phyloP scores from a whole-genome alignment of 179 eudicot species.

The Monotropa hypopitys region DNA sequence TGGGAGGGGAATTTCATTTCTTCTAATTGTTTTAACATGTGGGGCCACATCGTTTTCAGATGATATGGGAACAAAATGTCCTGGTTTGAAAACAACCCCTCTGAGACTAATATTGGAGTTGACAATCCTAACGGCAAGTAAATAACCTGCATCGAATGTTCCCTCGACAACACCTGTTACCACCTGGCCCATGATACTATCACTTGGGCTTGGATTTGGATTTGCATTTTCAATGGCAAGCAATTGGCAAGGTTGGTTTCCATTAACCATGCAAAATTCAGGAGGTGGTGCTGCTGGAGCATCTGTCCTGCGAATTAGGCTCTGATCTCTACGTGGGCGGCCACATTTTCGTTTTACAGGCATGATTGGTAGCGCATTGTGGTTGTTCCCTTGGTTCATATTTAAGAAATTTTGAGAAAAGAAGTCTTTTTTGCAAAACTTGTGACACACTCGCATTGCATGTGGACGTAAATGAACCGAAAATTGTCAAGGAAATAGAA shows the following conservation, averaged over 20 bases:
- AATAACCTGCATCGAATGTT: conserved; percentile 64
- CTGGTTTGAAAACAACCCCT: conserved; percentile 91
- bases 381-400: conserved; percentile 35
- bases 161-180: conserved; percentile 80
- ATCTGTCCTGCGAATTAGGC: conserved; percentile 20
- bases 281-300: conserved; percentile 32
- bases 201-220: conserved; percentile 41
- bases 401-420: conserved; percentile 10
- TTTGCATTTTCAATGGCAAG: conserved; percentile 21
- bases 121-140: conserved; percentile 66
- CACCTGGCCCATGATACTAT: conserved; percentile 48
- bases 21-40: conserved; percentile 48
- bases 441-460: not conserved
- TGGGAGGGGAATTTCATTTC: conserved; percentile 54
- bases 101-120: conserved; percentile 47
- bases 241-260: conserved; percentile 22
- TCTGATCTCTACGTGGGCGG: conserved; percentile 76
- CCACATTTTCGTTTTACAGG: conserved; percentile 66
- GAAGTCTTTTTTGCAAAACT: not conserved
- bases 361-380: conserved; percentile 14
- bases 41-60: conserved; percentile 80
- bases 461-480: not conserved
- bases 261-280: conserved; percentile 28
- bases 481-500: not conserved
- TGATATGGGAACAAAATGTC: conserved; percentile 63